Evolutionary conservation across 75 land plant species (phyloP).

Genomic region (Chamaecyparis obtusa): DNA sequence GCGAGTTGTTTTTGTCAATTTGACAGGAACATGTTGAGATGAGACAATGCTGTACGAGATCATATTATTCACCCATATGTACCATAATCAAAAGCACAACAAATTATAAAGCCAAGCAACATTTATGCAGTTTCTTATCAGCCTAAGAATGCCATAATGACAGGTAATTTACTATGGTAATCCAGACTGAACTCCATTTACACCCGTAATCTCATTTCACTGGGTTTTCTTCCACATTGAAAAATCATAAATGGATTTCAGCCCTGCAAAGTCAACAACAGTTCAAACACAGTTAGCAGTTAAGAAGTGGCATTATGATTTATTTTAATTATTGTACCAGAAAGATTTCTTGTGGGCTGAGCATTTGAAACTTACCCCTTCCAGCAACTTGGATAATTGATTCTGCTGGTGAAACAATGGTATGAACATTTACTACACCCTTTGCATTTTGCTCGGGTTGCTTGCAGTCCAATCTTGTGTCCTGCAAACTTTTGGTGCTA

Average conservation of each 20-base stretch:
- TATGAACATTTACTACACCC: neutral
- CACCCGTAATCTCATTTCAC: neutral
- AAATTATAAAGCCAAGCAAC: neutral
- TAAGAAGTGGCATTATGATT: neutral
- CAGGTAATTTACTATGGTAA: neutral
- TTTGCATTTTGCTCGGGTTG: neutral
- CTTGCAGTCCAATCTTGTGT: neutral
- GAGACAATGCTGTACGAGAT: neutral
- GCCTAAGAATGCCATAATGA: neutral
- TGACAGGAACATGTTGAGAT: neutral
- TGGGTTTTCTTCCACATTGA: neutral
- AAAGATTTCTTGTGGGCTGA: neutral
- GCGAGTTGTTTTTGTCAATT: neutral
- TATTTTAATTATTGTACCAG: neutral
- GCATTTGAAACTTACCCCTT: neutral
- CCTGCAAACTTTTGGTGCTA: neutral
- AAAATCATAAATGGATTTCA: neutral
- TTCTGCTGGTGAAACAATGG: neutral
- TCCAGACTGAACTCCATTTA: neutral
- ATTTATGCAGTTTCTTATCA: neutral
- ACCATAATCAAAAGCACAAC: neutral
- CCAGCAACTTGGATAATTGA: constrained; percentile 8
- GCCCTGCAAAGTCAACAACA: neutral
- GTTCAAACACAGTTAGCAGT: neutral
- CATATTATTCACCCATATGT: neutral